Base-by-base conservation (phyloP, 2,329 filamentous ascomycete species). In the Diaporthe aspalathi region DNA sequence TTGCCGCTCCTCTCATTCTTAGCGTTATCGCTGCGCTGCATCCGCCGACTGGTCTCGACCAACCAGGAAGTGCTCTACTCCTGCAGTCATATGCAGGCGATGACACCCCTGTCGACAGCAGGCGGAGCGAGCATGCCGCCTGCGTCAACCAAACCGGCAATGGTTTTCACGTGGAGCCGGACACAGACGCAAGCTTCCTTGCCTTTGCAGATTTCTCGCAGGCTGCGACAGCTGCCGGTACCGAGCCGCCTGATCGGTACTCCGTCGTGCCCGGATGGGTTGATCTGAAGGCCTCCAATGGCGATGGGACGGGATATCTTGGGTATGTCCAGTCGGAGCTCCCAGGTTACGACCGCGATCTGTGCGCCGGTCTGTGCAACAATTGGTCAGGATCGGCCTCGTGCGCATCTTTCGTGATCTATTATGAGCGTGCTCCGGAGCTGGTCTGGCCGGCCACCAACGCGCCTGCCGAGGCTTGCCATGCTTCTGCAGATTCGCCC, bases 371-470 rank as follows among this genome's bases (percentile, higher is more conserved):
- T 56, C 32, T 71, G n/a, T 74, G 73, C 68, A 53, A 63, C 43
- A 27, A 20, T 17, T 68, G 69, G 22, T 32, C 52, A 14, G 72
- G 70, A n/a, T 50, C 53, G 14, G 20, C 53, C 17, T 35, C 66
- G 4, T 74, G 73, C 49, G 49, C 54, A 17, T 65, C 68, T 3
- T 74, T 74, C 62, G 72, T 73, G 47, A 75, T 74, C 68, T 74
- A 52, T 69, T 67, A 70, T 38, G 74, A 75, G 67, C 74, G 74
- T 17, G 70, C 69, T 16, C 72, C 73, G 22, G 45, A 62, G n/a
- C 56, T 74, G 16, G 70, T 75, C 68, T 70, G 65, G 73, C 32
- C 57, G 40, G 32, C 35, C 24, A 75, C 72, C 24, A 67, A 68
- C 38, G 62, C 49, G 14, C 71, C 73, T 27, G 57, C 73, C 35